A percentile compares a stretch with the other conserved stretches of the same genome.
Conservation (phyloP, 371 early-diverging fungal species). For the Mucor piriformis region DNA sequence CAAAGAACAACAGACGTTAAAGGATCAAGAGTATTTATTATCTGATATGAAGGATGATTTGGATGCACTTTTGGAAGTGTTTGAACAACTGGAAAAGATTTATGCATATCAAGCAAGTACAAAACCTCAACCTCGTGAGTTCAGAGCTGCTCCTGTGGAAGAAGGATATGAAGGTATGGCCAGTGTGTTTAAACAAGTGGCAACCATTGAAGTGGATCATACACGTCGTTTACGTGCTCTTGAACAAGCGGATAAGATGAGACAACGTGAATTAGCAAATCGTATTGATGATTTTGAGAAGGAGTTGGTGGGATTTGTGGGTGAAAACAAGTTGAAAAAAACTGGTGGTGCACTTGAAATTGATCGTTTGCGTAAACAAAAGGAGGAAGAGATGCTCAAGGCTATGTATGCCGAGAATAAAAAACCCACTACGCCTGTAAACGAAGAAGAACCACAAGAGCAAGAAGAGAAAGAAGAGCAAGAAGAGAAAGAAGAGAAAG, state of each 20-base stretch:
- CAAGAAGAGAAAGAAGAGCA: background rate
- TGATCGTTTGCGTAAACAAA: conserved; percentile 69
- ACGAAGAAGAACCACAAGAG: background rate
- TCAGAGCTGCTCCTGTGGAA: conserved; percentile 64
- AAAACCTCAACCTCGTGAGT: conserved; percentile 45
- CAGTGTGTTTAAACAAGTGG: conserved; percentile 73
- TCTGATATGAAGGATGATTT: conserved; percentile 75
- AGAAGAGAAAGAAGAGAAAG: too few relatives aligned
- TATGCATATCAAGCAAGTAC: conserved; percentile 59
- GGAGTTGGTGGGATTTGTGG: conserved; percentile 71
- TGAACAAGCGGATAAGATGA: conserved; percentile 70
- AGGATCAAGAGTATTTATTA: conserved; percentile 75
- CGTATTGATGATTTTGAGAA: conserved; percentile 75
- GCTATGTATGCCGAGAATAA: conserved; percentile 51
- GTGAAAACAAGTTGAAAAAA: conserved; percentile 62
- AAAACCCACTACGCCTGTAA: background rate
- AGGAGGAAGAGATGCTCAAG: conserved; percentile 64
- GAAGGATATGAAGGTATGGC: conserved; percentile 62
- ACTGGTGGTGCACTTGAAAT: conserved; percentile 77
- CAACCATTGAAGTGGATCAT: conserved; percentile 72
- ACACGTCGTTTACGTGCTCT: conserved; percentile 72
- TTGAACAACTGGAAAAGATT: conserved; percentile 69
- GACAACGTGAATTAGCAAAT: conserved; percentile 70
- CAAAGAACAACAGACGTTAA: conserved; percentile 79
- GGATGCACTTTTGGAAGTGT: conserved; percentile 61